Percentiles rank a stretch among this genome's conserved stretches.
These are phyloP conservation scores for Lactuca saligna DNA, from an alignment of 129 eudicot species.

Conservation along the genomic window DNA sequence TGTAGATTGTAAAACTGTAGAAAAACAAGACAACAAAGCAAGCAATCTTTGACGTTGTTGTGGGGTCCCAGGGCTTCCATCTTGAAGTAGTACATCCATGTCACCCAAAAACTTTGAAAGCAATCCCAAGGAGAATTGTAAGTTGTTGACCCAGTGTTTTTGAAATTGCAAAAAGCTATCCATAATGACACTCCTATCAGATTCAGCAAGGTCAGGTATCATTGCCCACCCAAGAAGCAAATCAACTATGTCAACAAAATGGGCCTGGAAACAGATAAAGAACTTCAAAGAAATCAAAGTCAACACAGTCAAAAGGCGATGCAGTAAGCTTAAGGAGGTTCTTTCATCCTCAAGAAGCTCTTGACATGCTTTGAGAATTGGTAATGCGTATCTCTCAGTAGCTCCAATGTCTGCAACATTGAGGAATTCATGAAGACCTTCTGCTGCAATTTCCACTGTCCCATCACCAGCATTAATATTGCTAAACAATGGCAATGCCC, in stretches of 20 bases:
- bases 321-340: slow-evolving; percentile 82
- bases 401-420: slow-evolving; percentile 83
- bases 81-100: slow-evolving; percentile 92
- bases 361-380: slow-evolving; percentile 93
- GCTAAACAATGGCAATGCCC: slow-evolving; percentile 82
- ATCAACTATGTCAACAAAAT: slow-evolving; percentile 95
- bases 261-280: slow-evolving; percentile 86
- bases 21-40: slow-evolving; percentile 80
- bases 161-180: slow-evolving; percentile 97
- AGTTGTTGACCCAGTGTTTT: slow-evolving; percentile 93
- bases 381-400: slow-evolving; percentile 83
- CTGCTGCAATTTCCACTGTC: slow-evolving; percentile 74
- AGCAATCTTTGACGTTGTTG: slow-evolving; percentile 90
- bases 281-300: slow-evolving; percentile 83
- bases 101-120: slow-evolving; percentile 93
- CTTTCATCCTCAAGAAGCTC: slow-evolving; percentile 99
- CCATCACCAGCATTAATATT: slow-evolving; percentile 50
- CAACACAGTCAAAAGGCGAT: slow-evolving; percentile 66
- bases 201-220: slow-evolving; percentile 86
- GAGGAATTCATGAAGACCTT: slow-evolving; percentile 80
- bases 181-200: slow-evolving; percentile 83
- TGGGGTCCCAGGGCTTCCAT: slow-evolving; percentile 81
- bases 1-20: slow-evolving; percentile 83
- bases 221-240: slow-evolving; percentile 99
- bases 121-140: slow-evolving; percentile 92